A percentile compares a stretch with the other conserved stretches of the same genome.
Evolutionary conservation across 768 basidiomycete species (phyloP).

Genomic region (Floccularia luteovirens): DNA sequence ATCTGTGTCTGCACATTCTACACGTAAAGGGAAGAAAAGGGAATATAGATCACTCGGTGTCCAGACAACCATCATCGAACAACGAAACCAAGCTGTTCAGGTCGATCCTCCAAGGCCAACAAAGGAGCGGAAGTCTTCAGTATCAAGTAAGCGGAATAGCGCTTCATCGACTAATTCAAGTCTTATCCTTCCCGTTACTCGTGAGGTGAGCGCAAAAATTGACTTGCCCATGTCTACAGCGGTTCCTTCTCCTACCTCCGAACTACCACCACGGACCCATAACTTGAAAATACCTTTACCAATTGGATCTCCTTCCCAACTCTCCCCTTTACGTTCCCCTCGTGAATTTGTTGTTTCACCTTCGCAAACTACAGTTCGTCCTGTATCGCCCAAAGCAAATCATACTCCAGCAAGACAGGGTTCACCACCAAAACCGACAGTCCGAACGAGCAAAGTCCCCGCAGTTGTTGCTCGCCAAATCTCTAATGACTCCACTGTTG

Average conservation of each 20-base stretch:
- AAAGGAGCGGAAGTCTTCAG: conserved; percentile 6
- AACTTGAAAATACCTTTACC: conserved; percentile 6
- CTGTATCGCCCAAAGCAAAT: not conserved
- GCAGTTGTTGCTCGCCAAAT: conserved; percentile 26
- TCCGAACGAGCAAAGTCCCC: conserved; percentile 4
- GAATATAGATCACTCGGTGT: conserved; percentile 62
- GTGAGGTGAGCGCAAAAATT: conserved; percentile 13
- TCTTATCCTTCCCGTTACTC: conserved; percentile 13
- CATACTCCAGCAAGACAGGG: conserved; percentile 4
- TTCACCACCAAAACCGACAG: conserved; percentile 6
- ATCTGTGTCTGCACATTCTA: conserved; percentile 23
- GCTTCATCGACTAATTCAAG: conserved; percentile 16
- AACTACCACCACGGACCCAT: conserved; percentile 2
- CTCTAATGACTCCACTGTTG: conserved; percentile 43
- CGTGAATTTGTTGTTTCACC: conserved; percentile 17
- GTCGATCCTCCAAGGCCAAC: conserved; percentile 23
- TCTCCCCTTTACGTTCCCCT: conserved; percentile 16
- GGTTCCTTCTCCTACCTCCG: conserved; percentile 11
- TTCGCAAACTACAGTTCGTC: conserved; percentile 3
- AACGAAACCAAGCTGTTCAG: conserved; percentile 53
- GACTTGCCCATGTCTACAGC: conserved; percentile 14
- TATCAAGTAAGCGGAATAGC: conserved; percentile 18
- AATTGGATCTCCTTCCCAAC: conserved; percentile 10
- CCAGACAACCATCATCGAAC: conserved; percentile 57
- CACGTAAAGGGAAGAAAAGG: conserved; percentile 35